Evolutionary conservation across 1,284 basidiomycete species (phyloP), one percentile per base, ranked within the genome.

Genomic region (Vanrija humicola): DNA sequence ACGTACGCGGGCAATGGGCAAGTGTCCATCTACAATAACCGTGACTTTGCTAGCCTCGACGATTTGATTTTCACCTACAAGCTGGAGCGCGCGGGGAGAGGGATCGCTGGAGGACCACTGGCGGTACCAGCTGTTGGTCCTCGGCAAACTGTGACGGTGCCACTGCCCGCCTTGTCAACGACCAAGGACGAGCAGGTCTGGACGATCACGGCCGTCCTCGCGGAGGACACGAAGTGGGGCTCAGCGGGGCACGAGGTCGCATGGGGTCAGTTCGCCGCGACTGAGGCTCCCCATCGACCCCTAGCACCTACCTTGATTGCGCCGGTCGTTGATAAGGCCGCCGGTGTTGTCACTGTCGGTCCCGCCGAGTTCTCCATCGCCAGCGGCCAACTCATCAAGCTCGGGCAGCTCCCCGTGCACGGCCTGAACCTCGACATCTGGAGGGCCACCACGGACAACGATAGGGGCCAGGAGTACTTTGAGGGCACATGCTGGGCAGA

Each of bases 371-470:
- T 66, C 54, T 38, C 46, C 26, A n/a, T 23, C 9, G 6, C 26
- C 0, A 46, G n/a, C 10, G 63, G 63, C 16, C 46, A 45, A 18
- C 54, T 66, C 7, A 14, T 54, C 10, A 18, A 18, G 5, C 38
- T 66, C 8, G 55, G 55, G 10, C 25, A 23, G 1, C 7, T 55
- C 46, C 19, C 43, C 6, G 39, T 54, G 29, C 23, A 29, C 9
- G 25, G 34, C 16, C n/a, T 45, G 3, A 15, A 43, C 6, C 48
- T 60, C 7, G 58, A 64, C 50, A 29, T 66, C 15, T 63, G 63
- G 59, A 58, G 65, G 23, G 63, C 63, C 7, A 28, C 53, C 42
- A 66, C 61, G 8, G 64, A 66, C 51, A 65, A 65, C 50, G 64
- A 66, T 47, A 21, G 43, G 16, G 55, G 47, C n/a, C 21, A 16